phyloP scores from a whole-genome alignment of 768 basidiomycete species.

The Sporobolomyces phaffii region DNA sequence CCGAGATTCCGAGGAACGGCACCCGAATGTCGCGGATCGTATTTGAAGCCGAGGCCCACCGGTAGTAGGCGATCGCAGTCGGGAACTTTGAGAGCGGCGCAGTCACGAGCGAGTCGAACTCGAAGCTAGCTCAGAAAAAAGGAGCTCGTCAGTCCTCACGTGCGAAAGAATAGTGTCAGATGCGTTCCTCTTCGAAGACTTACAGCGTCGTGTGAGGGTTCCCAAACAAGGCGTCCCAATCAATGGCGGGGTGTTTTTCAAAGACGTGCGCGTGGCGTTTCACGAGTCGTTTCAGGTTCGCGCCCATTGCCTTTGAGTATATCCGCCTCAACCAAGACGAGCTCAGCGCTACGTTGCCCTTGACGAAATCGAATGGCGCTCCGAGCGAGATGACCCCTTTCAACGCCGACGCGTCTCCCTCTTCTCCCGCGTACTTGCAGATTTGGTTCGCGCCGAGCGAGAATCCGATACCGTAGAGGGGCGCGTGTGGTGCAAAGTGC shows the following conservation, averaged over 20 bases:
- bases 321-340: conserved; percentile 55
- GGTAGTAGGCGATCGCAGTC: conserved; percentile 49
- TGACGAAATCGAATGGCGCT: conserved; percentile 57
- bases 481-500: conserved; percentile 66
- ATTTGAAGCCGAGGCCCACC: conserved; percentile 56
- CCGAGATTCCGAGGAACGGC: conserved; percentile 69
- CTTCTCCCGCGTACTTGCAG: conserved; percentile 62
- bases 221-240: conserved; percentile 29
- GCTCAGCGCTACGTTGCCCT: conserved; percentile 25
- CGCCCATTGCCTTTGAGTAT: conserved; percentile 73
- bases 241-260: conserved; percentile 15
- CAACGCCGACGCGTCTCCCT: conserved; percentile 44
- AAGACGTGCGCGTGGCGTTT: conserved; percentile 18
- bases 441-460: conserved; percentile 89
- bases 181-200: not conserved
- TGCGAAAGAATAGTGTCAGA: not conserved
- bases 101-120: conserved; percentile 53
- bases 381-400: conserved; percentile 62
- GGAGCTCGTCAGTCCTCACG: not conserved
- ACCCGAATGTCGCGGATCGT: conserved; percentile 58
- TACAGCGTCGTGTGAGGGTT: conserved; percentile 38
- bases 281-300: conserved; percentile 52
- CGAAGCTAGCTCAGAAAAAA: conserved; percentile 13
- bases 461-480: conserved; percentile 80
- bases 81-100: conserved; percentile 52